Evolutionary conservation across 2,329 filamentous ascomycete genomes (phyloP), one percentile per base, ranked within the genome.

Genomic region (Penicillium brasilianum): DNA sequence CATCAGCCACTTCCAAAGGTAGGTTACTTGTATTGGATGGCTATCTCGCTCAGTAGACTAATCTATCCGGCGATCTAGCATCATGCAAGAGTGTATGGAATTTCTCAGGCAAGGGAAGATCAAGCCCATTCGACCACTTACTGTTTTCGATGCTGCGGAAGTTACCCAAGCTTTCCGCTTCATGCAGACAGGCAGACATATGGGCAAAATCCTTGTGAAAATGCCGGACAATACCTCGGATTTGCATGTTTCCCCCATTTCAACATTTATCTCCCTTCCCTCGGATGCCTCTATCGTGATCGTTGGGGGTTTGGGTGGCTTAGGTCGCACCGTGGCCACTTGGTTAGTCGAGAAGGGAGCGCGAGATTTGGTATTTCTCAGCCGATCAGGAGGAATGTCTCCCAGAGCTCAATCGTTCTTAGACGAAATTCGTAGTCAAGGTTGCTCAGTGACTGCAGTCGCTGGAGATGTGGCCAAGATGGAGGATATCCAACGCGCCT

Each of bases 111-210:
- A 30, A 46, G 37, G 59, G 51, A 0, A 59, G 55, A 14, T 41
- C 54, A 0, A 46, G 5, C 60, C 65, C 1, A 67, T 67, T 18
- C 48, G 41, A 6, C 66, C 66, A 9, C 48, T 64, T 7, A 60
- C 14, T 0, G 11, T 58, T 5, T 72, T 18, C 54, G 68, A 20
- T 75, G 76, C 44, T 3, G 37, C 39, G 52, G 1, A 77, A 4
- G 63, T 80, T 0, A 61, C 71, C 16, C 71, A 77, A 16, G 79
- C 79, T 0, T 80, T 83, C 60, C 67, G 78, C 0, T 69, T 66
- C 37, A 76, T 83, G 74, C 77, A 81, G 57, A 70, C 65, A 0
- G 79, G 78, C 0, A 69, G 72, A 6, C 80, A 82, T 61, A 79
- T 80, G 36, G 81, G 80, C 0, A 82, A 82, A 60, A 76, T 82